Conservation (phyloP, 352 stramenopile genomes). For the Halophytophthora polymorphica region DNA sequence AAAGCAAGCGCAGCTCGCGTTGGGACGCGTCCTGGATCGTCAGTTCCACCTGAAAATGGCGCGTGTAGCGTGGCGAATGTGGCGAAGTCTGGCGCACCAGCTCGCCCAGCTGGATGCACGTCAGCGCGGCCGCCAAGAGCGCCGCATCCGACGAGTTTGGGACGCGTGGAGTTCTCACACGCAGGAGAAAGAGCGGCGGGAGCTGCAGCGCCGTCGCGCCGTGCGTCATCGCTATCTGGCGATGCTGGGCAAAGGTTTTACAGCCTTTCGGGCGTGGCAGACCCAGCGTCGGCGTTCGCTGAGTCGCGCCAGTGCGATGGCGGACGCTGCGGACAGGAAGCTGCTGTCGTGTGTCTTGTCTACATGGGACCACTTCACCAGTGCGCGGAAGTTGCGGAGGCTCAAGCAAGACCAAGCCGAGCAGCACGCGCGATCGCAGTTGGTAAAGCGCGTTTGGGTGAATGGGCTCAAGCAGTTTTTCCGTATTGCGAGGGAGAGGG, state of each 20-base stretch:
- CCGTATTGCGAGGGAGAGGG: constrained; percentile 6
- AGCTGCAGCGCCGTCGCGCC: constrained; percentile 23
- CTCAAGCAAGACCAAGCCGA: constrained; percentile 14
- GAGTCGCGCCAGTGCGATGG: constrained; percentile 14
- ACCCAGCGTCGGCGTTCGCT: constrained; percentile 7
- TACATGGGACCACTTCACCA: constrained; percentile 21
- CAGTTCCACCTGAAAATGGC: constrained; percentile 24
- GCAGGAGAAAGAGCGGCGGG: constrained; percentile 12
- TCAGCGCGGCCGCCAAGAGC: constrained; percentile 8
- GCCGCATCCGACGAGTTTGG: constrained; percentile 19
- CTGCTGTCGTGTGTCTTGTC: constrained; percentile 12
- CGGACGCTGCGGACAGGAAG: constrained; percentile 8
- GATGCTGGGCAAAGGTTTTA: constrained; percentile 16
- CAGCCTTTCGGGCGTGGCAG: constrained; percentile 13
- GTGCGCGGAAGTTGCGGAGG: constrained; percentile 13
- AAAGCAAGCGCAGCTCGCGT: constrained; percentile 3
- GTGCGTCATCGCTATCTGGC: constrained; percentile 26
- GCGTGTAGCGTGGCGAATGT: constrained; percentile 15
- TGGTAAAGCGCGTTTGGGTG: constrained; percentile 22
- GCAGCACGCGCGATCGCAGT: constrained; percentile 10
- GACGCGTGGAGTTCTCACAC: constrained; percentile 16
- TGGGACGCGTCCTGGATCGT: constrained; percentile 20
- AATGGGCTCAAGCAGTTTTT: constrained; percentile 19
- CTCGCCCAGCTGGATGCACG: constrained; percentile 15
- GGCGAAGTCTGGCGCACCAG: constrained; percentile 12